Conservation (phyloP, 805 yeast species). For the Candida schatavii region DNA sequence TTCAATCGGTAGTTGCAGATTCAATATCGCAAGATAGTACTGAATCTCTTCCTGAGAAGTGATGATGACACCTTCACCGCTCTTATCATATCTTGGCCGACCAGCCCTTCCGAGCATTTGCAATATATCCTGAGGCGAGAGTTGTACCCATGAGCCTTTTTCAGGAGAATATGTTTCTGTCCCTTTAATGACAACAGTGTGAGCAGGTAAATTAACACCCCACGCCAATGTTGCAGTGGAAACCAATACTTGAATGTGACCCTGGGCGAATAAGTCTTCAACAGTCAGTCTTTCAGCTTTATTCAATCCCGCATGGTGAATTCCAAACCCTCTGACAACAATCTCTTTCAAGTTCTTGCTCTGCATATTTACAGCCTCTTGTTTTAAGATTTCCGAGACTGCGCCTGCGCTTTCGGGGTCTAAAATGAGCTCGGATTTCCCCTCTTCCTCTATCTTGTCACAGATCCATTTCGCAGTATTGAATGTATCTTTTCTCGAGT, state of each 20-base stretch:
- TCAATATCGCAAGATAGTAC: conserved; percentile 84
- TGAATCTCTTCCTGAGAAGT: conserved; percentile 84
- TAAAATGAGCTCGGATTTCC: conserved; percentile 42
- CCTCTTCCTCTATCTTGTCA: conserved; percentile 58
- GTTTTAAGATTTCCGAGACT: conserved; percentile 50
- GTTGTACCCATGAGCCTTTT: conserved; percentile 80
- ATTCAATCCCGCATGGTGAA: conserved; percentile 88
- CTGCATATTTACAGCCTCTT: conserved; percentile 58
- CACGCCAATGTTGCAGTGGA: conserved; percentile 94
- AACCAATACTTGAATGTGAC: conserved; percentile 76
- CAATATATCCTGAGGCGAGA: conserved; percentile 91
- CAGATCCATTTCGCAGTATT: conserved; percentile 76
- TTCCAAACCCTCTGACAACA: conserved; percentile 72
- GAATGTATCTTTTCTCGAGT: conserved; percentile 87
- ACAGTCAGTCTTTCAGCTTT: conserved; percentile 70
- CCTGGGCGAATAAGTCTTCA: conserved; percentile 87
- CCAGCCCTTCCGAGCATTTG: conserved; percentile 99
- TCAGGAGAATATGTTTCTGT: conserved; percentile 93
- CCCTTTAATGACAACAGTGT: conserved; percentile 89
- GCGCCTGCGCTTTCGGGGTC: conserved; percentile 53
- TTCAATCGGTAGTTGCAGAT: conserved; percentile 90
- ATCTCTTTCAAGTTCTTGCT: conserved; percentile 57
- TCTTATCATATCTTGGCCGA: conserved; percentile 87
- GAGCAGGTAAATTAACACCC: conserved; percentile 97
- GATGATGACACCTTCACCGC: conserved; percentile 92